These are phyloP conservation scores for Penicillium subrubescens DNA, from an alignment of 495 filamentous ascomycete genomes.

Conservation along the genomic window DNA sequence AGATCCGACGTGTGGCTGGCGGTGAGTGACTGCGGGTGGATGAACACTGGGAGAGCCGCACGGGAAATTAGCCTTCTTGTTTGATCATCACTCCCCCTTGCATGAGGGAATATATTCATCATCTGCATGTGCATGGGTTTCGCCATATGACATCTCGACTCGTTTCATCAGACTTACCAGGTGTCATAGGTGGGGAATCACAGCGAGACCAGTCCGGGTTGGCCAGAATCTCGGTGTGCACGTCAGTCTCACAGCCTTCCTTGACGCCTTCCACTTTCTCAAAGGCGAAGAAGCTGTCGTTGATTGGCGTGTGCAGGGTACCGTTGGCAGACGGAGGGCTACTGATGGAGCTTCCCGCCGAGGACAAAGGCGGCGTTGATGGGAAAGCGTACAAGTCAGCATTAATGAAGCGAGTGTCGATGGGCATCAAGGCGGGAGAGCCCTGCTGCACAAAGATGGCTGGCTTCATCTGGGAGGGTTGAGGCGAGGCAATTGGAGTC, in stretches of 20 bases:
- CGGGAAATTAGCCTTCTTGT: slow-evolving; percentile 23
- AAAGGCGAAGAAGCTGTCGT: slow-evolving; percentile 73
- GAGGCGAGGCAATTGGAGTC: slow-evolving; percentile 79
- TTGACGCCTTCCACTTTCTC: slow-evolving; percentile 80
- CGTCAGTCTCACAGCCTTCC: slow-evolving; percentile 75
- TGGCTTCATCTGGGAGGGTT: slow-evolving; percentile 73
- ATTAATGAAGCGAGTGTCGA: slow-evolving; percentile 76
- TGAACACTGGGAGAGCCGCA: slow-evolving; percentile 62
- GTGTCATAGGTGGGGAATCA: slow-evolving; percentile 84
- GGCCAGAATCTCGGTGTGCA: slow-evolving; percentile 74
- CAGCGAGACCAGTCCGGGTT: slow-evolving; percentile 74
- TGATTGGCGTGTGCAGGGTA: slow-evolving; percentile 78
- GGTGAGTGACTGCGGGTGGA: slow-evolving; percentile 71
- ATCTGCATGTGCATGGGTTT: slow-evolving; percentile 8
- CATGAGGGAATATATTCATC: slow-evolving; percentile 6
- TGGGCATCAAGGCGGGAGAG: slow-evolving; percentile 68
- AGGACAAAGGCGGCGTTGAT: slow-evolving; percentile 85
- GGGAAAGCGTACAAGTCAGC: slow-evolving; percentile 75
- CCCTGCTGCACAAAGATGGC: slow-evolving; percentile 71
- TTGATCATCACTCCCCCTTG: slow-evolving; percentile 23
- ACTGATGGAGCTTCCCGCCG: slow-evolving; percentile 79
- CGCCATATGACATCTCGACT: slow-evolving; percentile 18
- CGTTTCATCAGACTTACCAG: slow-evolving; percentile 66
- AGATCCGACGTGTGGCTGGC: slow-evolving; percentile 68
- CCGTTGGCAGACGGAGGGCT: slow-evolving; percentile 81